Conservation (phyloP, 805 yeast species). For the Candida maltosa region DNA sequence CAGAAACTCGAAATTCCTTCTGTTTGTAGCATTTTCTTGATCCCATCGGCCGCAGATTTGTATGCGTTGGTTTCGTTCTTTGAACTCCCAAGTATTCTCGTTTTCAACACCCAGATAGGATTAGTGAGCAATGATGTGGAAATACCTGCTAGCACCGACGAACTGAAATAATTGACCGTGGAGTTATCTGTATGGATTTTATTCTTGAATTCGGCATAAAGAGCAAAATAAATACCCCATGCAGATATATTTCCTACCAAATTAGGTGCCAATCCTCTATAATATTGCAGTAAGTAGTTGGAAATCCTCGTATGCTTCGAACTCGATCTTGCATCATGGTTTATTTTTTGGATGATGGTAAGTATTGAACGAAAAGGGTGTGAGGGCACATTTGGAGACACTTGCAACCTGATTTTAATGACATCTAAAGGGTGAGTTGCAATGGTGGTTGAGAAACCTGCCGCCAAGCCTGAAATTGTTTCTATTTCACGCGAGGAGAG, state of each 20-base stretch:
- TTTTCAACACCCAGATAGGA: slow-evolving; percentile 94
- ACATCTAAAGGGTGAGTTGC: slow-evolving; percentile 89
- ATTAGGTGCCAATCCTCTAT: slow-evolving; percentile 80
- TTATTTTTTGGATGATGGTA: slow-evolving; percentile 17
- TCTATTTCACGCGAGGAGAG: slow-evolving; percentile 43
- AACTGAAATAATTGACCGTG: slow-evolving; percentile 28
- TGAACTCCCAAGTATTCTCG: slow-evolving; percentile 71
- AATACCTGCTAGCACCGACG: slow-evolving; percentile 60
- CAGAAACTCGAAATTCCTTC: slow-evolving; percentile 67
- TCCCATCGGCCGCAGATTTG: slow-evolving; percentile 54
- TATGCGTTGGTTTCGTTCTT: slow-evolving; percentile 49
- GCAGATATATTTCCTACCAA: slow-evolving; percentile 79
- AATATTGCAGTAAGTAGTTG: slow-evolving; percentile 34
- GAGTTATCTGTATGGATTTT: slow-evolving; percentile 9
- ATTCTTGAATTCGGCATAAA: slow-evolving; percentile 62
- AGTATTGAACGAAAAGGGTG: slow-evolving; percentile 17
- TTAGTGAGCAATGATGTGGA: slow-evolving; percentile 76
- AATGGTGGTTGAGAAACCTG: slow-evolving; percentile 78
- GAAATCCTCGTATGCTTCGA: slow-evolving; percentile 1
- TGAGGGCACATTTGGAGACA: slow-evolving; percentile 25
- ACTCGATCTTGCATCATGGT: slow-evolving; percentile 14
- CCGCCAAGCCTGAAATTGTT: slow-evolving; percentile 66
- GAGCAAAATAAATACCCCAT: slow-evolving; percentile 84
- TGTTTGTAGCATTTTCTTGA: slow-evolving; percentile 38
- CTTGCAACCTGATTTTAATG: slow-evolving; percentile 77